Evolutionary conservation across 2,329 filamentous ascomycete genomes (phyloP), one percentile per base, ranked within the genome.

Genomic region (Chrysoporthe cubensis): DNA sequence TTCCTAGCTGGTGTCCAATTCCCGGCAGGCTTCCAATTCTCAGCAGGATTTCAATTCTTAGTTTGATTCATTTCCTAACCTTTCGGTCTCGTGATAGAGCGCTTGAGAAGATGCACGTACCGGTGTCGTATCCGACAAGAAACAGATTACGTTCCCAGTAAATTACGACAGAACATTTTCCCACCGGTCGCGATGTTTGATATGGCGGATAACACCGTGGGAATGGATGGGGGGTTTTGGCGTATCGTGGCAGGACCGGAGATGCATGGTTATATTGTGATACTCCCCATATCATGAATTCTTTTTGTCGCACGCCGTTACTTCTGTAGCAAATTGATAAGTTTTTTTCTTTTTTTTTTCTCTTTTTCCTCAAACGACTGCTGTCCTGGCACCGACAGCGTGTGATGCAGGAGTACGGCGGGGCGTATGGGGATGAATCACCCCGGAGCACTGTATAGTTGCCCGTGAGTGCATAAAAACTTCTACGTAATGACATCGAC

Each of bases 81-180:
- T 37, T 16, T 37, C 34, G 34, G 40, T 57, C 54, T 57, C 18
- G 34, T 57, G 13, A 37, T 50, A 70, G 69, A 71, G 68, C 50
- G 68, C 69, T 42, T 70, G 62, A 63, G 61, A 62, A 59, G 52
- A 46, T 18, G 37, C 64, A 59, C 26, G 43, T 59, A 32, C 50
- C 50, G 62, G 18, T 37, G 26, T 42, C 52, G 26, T 54, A 54
- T 16, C 26, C 50, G 42, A 40, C 34, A 46, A 52, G 52, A 57
- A 66, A 40, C 34, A 57, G 54, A 40, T 37, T 34, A 40, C 34
- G 32, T 40, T 40, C 34, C 16, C 34, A 21, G 34, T n/a, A 34
- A 3, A 57, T 32, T n/a, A 54, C 61, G 40, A 54, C 48, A 63
- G 61, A 63, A 63, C 32, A 40, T 57, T 40, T n/a, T n/a, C 14